phyloP scores from a whole-genome alignment of 2,329 filamentous ascomycete genomes.

The Venturia pyrina region DNA sequence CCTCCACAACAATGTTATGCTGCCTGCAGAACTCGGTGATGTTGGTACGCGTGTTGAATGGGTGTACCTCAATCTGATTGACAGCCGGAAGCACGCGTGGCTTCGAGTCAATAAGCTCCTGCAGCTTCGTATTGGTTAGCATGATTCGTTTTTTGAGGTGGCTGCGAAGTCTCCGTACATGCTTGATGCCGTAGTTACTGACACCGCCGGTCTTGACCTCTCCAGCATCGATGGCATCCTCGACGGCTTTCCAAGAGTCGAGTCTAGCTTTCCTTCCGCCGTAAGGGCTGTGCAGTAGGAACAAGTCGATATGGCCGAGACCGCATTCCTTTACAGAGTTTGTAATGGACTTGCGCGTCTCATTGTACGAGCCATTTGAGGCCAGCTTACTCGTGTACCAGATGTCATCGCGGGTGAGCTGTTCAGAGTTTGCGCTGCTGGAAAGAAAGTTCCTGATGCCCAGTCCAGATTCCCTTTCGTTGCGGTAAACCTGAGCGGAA shows the following conservation, averaged over 20 bases:
- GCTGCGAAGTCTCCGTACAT: slow-evolving; percentile 40
- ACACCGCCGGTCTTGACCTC: slow-evolving; percentile 64
- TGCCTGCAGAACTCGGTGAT: slow-evolving; percentile 58
- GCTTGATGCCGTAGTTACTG: slow-evolving; percentile 67
- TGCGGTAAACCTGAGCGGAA: slow-evolving; percentile 56
- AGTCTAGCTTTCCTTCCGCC: slow-evolving; percentile 58
- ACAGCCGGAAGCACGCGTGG: slow-evolving; percentile 56
- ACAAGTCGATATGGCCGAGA: slow-evolving; percentile 68
- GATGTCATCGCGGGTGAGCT: slow-evolving; percentile 55
- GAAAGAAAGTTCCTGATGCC: slow-evolving; percentile 52
- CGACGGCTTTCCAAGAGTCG: slow-evolving; percentile 66
- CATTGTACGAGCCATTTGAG: slow-evolving; percentile 56
- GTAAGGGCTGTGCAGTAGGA: slow-evolving; percentile 70
- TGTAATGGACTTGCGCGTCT: slow-evolving; percentile 55
- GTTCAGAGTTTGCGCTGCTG: slow-evolving; percentile 35
- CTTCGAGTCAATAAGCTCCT: slow-evolving; percentile 56
- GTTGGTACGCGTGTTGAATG: slow-evolving; percentile 63
- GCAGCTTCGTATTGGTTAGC: slow-evolving; percentile 39
- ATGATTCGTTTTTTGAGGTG: neutral
- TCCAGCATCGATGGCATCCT: slow-evolving; percentile 64
- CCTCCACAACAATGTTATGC: slow-evolving; percentile 61
- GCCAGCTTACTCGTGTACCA: slow-evolving; percentile 76
- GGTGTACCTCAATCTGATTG: slow-evolving; percentile 69
- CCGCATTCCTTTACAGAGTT: slow-evolving; percentile 54
- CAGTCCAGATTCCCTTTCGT: slow-evolving; percentile 59